Evolutionary conservation across 2,329 filamentous ascomycete species (phyloP).

Genomic region (Chaetomium olivaceum): DNA sequence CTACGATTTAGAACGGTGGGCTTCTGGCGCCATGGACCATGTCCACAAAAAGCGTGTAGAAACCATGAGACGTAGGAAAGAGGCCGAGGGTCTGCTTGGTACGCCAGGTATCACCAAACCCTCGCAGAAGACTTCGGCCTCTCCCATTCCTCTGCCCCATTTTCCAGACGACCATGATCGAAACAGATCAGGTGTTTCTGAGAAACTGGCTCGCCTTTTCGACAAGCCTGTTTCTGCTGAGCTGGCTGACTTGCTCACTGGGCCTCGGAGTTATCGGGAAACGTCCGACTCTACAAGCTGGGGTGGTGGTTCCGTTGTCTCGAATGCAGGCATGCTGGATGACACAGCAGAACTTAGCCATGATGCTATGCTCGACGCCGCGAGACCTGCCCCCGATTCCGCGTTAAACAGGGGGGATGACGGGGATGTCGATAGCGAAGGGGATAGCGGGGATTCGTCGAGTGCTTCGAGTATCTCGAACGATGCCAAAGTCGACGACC

Average conservation of each 20-base stretch:
- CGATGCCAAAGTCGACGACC: neutral
- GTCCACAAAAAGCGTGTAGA: constrained; percentile 26
- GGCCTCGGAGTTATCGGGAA: no score
- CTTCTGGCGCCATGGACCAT: constrained; percentile 29
- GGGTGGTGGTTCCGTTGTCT: no score
- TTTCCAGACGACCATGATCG: neutral
- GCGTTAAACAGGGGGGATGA: neutral
- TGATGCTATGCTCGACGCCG: neutral
- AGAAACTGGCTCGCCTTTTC: constrained; percentile 5
- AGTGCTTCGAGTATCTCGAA: neutral
- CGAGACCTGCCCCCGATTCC: neutral
- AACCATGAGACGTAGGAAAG: constrained; percentile 21
- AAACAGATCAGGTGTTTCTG: neutral
- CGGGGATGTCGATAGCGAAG: neutral
- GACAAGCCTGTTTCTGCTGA: neutral
- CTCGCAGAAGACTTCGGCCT: neutral
- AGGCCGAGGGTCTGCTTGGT: constrained; percentile 10
- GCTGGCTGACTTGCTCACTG: neutral
- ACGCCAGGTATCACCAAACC: constrained; percentile 5
- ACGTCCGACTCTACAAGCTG: neutral
- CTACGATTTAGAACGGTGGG: constrained; percentile 26
- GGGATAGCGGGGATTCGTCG: neutral
- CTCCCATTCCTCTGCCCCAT: neutral
- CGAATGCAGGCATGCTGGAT: neutral
- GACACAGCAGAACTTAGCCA: neutral